Evolutionary conservation across 2,329 filamentous ascomycete species (phyloP).

Genomic region (Colletotrichum theobromicola): DNA sequence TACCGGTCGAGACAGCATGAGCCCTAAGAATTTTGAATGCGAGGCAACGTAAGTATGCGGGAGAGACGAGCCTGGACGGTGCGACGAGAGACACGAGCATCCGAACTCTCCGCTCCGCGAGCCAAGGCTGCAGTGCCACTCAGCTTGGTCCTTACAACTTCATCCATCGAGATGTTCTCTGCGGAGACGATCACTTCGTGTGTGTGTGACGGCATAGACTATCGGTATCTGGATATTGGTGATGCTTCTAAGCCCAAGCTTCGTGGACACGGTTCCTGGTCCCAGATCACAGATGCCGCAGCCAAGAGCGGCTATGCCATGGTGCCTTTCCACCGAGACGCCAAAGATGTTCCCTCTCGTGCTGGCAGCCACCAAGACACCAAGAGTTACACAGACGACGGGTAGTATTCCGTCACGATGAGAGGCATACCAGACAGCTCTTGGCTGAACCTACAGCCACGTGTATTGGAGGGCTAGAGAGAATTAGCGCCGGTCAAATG

Average conservation of each 20-base stretch:
- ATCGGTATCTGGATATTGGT: not conserved
- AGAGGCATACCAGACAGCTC: not conserved
- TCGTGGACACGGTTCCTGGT: not conserved
- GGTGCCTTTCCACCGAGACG: slow-evolving; percentile 10
- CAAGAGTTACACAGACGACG: not conserved
- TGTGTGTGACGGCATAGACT: not conserved
- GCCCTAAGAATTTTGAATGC: not conserved
- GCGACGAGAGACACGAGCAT: not conserved
- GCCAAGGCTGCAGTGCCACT: not conserved
- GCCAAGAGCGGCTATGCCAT: slow-evolving; percentile 11
- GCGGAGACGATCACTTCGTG: not conserved
- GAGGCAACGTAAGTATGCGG: not conserved
- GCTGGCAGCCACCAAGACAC: not conserved
- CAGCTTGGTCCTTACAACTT: not conserved
- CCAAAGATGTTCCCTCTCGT: not conserved
- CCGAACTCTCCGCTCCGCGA: not conserved
- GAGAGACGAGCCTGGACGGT: not conserved
- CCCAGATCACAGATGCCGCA: not conserved
- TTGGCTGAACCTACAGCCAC: slow-evolving; percentile 15
- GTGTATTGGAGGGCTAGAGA: slow-evolving; percentile 11
- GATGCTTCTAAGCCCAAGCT: not conserved
- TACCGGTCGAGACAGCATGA: not conserved
- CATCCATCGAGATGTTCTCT: not conserved
- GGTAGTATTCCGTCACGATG: not conserved
- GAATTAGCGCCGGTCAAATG: slow-evolving; percentile 19